Base-by-base conservation (phyloP, 2,329 filamentous ascomycete species). In the Rhinocladiella similis region DNA sequence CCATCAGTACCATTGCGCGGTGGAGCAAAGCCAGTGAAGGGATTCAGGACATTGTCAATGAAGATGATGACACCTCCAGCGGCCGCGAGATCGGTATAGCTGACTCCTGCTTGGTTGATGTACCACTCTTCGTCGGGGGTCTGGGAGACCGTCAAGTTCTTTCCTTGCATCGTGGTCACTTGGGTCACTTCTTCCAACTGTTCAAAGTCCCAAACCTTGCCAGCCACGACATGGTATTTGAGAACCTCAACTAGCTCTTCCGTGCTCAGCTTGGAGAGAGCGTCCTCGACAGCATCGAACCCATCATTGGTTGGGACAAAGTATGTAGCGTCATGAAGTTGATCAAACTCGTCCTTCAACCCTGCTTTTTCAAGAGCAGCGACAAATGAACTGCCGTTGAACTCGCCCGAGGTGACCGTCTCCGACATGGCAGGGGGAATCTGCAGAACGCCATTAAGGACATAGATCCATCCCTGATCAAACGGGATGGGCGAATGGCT, bases 1-100 rank as follows among this genome's bases (percentile, higher is more conserved):
- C 49, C 56, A 14, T 33, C 29, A 12, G 47, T 36, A 38, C 47
- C 53, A 52, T 56, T 49, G 13, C 39, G 7, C 47, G 56, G 16
- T 29, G 53, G 27, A 14, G 38, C 53, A 38, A 59, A 16, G 56
- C n/a, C 29, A 16, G 47, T 42, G 29, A 39, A 6, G 14, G 56
- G 47, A 16, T 59, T 59, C 47, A 56, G 42, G 22, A 59, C 56
- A 41, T 59, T 59, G 47, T 56, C 56, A 29, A 59, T 47, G 43
- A 56, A 59, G 5, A 56, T 9, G 29, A 59, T 45, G 14, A 46
- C 42, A 3, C 53, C 56, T 35, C 52, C 47, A 47, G 53, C 45
- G 9, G 49, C 56, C 12, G 52, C 47, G n/a, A 56, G 39, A 29
- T 56, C 53, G 22, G 39, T 48, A 25, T 56, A 56, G n/a, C 16